Evolutionary conservation across 2,329 filamentous ascomycete species (phyloP), one percentile per base, ranked within the genome.

Genomic region (Epichloe brachyelytri): DNA sequence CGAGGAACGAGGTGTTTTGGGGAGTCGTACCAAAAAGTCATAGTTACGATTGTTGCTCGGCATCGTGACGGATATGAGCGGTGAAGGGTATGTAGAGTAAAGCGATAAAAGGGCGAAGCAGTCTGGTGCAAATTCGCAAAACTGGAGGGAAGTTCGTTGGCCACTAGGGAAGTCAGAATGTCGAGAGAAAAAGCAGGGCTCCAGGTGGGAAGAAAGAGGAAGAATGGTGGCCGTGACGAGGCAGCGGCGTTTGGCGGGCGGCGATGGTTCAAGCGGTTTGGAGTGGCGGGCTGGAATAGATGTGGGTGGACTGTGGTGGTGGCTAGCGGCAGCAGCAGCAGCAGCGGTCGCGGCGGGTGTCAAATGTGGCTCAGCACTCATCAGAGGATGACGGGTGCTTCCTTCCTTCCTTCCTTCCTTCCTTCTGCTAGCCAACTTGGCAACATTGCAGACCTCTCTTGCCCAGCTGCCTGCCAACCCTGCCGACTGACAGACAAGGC

Each of bases 21-120:
- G 56, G 48, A 56, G 20, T 57, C 83, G 66, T 83, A 97, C 91
- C 73, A 98, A 79, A 72, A 97, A 97, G 72, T 98, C 93, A 74
- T 98, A 98, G 77, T 98, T 98, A 72, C 93, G 83, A 77, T 91
- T 94, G 71, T 91, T 94, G 71, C 87, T 88, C 64, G 93, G 90
- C 93, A 98, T 98, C 62, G 66, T 77, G 69, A 57, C 58, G 57
- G 52, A n/a, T 55, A 45, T 43, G 57, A 47, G 45, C 48, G 48
- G 40, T 53, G 45, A 47, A 48, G 45, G 34, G 40, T 52, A 26
- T 26, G 34, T 41, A 14, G 44, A 43, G 22, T 15, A 44, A 41
- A 26, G 46, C 47, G 37, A 41, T 33, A 6, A 7, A 33, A n/a
- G 20, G 43, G 22, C 45, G 39, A 40, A 17, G 7, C 30, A 26